Evolutionary conservation across 2,329 filamentous ascomycete genomes (phyloP).

Genomic region (Monilinia laxa): DNA sequence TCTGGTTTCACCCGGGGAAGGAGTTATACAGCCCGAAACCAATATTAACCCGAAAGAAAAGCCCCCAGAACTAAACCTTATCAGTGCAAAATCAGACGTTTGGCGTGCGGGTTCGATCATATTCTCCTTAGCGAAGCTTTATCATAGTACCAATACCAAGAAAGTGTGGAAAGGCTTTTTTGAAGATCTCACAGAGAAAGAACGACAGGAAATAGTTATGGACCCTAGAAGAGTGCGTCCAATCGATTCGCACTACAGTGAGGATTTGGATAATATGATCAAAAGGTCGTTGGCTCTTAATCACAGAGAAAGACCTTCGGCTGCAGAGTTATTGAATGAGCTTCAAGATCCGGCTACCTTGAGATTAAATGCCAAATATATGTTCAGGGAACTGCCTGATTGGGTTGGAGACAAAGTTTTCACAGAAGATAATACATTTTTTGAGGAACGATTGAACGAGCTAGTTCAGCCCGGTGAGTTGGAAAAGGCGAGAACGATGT

Average conservation of each 20-base stretch:
- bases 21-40: neutral
- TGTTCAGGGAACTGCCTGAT: constrained; percentile 6
- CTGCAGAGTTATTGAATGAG: neutral
- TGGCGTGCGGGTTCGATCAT: constrained; percentile 12
- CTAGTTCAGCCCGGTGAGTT: neutral
- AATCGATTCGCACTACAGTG: neutral
- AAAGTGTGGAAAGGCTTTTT: neutral
- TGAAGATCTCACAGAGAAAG: neutral
- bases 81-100: constrained; percentile 11
- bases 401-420: neutral
- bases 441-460: neutral
- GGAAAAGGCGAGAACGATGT: neutral
- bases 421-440: neutral
- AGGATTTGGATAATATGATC: neutral
- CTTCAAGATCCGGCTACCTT: neutral
- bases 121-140: neutral
- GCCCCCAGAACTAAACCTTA: neutral
- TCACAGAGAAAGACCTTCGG: neutral
- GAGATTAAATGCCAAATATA: neutral
- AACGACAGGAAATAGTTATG: neutral
- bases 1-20: neutral
- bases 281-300: constrained; percentile 4
- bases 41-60: neutral
- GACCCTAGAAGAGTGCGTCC: neutral
- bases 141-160: neutral